Evolutionary conservation across 2,329 filamentous ascomycete species (phyloP), one percentile per base, ranked within the genome.

Genomic region (Arthrobotrys entomopaga): DNA sequence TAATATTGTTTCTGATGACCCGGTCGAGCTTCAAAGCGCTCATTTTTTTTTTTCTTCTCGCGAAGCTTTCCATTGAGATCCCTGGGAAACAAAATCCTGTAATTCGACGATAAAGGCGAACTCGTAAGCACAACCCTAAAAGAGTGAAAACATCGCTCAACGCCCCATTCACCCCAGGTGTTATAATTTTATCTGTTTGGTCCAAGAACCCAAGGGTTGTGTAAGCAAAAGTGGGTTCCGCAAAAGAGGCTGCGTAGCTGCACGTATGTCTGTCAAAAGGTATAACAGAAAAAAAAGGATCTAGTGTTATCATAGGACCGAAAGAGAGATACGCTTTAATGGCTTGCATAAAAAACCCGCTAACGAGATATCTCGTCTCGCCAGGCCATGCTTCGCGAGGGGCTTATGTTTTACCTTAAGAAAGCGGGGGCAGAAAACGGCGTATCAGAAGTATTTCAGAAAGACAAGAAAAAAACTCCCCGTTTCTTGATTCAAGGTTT

Each of bases 301-400:
- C 16, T 65, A 34, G 29, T 34, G 29, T 34, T 59, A 52, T 57
- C 22, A 13, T 13, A 34, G 48, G 56, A 54, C 43, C 38, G 38
- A 66, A n/a, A n/a, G 29, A 34, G 59, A 74, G 70, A 67, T 74
- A 66, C 43, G 60, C 54, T 65, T 40, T 61, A 73, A 67, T 67
- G 54, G 58, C 65, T 67, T 67, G 65, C 65, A 67, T 67, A 46
- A n/a, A 15, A n/a, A 66, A 52, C 19, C 65, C 54, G 60, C 65
- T 60, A 67, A 65, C 57, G 46, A 59, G 58, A 61, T 61, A 59
- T 66, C 53, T 66, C 64, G 64, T 69, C 56, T 61, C 65, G 65
- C 65, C 49, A 69, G 56, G 65, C 65, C 60, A 69, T 61, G 60
- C 49, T 59, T 69, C 57, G 65, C 56, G 65, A 61, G 56, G 50